phyloP scores from a whole-genome alignment of 202 grass and related monocot species.

The Elaeis oleifera region DNA sequence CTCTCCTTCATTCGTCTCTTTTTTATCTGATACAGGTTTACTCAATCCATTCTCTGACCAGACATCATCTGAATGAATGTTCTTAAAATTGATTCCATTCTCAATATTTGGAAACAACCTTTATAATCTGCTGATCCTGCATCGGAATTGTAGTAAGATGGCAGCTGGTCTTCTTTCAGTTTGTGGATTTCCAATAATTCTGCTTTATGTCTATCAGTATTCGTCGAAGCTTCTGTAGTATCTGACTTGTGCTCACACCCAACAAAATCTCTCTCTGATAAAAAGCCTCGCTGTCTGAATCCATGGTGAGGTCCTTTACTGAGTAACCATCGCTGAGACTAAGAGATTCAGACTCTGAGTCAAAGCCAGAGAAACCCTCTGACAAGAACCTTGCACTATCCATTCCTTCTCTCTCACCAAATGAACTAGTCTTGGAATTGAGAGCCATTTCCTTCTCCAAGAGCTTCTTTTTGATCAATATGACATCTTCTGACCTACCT shows the following conservation, averaged over 20 bases:
- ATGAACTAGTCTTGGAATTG: constrained; percentile 13
- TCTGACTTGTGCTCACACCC: constrained; percentile 14
- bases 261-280: constrained; percentile 62
- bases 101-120: neutral
- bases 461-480: constrained; percentile 11
- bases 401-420: neutral
- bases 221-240: constrained; percentile 10
- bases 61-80: neutral
- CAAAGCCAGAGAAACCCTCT: constrained; percentile 60
- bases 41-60: constrained; percentile 11
- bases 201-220: constrained; percentile 3
- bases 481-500: neutral
- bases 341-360: constrained; percentile 68
- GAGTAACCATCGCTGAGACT: constrained; percentile 84
- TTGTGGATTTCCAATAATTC: constrained; percentile 19
- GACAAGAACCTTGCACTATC: constrained; percentile 37
- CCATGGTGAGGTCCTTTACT: constrained; percentile 72
- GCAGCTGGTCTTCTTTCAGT: constrained; percentile 12
- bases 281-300: constrained; percentile 86
- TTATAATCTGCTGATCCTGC: constrained; percentile 6
- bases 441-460: constrained; percentile 15
- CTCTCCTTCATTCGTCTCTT: no score
- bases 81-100: neutral
- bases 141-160: constrained; percentile 20
- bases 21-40: no score